phyloP scores from a whole-genome alignment of 345 rosid species.

The Linum lewisii region DNA sequence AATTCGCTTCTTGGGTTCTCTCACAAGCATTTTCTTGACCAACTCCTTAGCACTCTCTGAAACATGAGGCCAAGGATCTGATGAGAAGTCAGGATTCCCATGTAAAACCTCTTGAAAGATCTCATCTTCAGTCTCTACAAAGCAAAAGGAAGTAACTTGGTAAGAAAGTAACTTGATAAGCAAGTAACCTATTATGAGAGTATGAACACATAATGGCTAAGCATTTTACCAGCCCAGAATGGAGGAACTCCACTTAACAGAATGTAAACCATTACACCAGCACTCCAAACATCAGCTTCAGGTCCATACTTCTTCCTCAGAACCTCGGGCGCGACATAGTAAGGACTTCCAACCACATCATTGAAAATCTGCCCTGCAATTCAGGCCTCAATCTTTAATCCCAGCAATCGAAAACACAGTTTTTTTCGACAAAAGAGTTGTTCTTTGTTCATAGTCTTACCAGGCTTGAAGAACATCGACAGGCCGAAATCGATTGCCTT shows the following conservation, averaged over 20 bases:
- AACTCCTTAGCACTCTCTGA: not conserved
- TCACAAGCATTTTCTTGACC: not conserved
- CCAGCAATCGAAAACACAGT: no score
- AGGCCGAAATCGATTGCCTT: not conserved
- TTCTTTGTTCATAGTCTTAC: not conserved
- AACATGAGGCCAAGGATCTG: slow-evolving; percentile 1
- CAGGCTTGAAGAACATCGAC: not conserved
- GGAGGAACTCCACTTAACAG: not conserved
- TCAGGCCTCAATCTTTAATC: not conserved
- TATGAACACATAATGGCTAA: not conserved
- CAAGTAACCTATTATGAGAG: no score
- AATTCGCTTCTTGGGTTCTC: not conserved
- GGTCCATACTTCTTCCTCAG: not conserved
- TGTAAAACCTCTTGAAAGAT: not conserved
- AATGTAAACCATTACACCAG: not conserved
- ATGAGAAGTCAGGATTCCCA: not conserved
- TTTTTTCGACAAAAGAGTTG: no score
- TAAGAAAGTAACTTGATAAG: not conserved
- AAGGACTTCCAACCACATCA: not conserved
- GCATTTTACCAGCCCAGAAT: not conserved
- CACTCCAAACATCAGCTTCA: not conserved
- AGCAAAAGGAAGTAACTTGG: not conserved
- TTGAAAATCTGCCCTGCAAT: not conserved
- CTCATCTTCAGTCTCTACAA: not conserved
- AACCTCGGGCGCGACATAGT: not conserved